Percentiles rank a stretch among this genome's conserved stretches.
Evolutionary conservation across 2,329 filamentous ascomycete genomes (phyloP).

Genomic region (Cladosporium halotolerans): DNA sequence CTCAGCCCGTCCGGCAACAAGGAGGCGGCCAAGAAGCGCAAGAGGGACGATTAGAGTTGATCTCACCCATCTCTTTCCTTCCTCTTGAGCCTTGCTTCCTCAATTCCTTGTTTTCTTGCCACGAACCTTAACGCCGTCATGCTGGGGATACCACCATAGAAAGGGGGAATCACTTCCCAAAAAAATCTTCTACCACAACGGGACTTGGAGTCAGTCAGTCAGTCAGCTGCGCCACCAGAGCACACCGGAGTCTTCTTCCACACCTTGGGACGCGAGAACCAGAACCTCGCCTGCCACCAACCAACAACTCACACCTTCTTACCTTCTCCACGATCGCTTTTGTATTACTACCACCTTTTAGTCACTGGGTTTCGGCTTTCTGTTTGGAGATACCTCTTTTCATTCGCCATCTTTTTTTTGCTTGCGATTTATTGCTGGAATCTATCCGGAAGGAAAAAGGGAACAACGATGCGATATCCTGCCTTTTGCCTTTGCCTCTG

Average conservation of each 20-base stretch:
- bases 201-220: not conserved
- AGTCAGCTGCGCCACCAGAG: too few species aligned
- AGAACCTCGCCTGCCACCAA: not conserved
- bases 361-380: not conserved
- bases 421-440: not conserved
- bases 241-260: too few species aligned
- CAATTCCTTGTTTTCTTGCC: slow-evolving; percentile 5
- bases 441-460: not conserved
- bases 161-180: not conserved
- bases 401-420: not conserved
- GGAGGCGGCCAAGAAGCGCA: slow-evolving; percentile 38
- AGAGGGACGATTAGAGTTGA: slow-evolving; percentile 35
- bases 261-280: not conserved
- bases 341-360: slow-evolving; percentile 11
- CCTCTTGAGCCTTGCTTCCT: slow-evolving; percentile 9
- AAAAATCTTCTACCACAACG: not conserved
- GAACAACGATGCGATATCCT: slow-evolving; percentile 7
- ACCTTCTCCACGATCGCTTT: slow-evolving; percentile 10
- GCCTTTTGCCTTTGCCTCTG: not conserved
- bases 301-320: not conserved
- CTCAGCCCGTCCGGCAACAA: slow-evolving; percentile 24
- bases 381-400: slow-evolving; percentile 8
- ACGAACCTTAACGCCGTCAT: slow-evolving; percentile 19
- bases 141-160: slow-evolving; percentile 13
- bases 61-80: not conserved